Conservation (phyloP, 371 early-diverging fungal genomes). For the Saksenaea vasiformis region DNA sequence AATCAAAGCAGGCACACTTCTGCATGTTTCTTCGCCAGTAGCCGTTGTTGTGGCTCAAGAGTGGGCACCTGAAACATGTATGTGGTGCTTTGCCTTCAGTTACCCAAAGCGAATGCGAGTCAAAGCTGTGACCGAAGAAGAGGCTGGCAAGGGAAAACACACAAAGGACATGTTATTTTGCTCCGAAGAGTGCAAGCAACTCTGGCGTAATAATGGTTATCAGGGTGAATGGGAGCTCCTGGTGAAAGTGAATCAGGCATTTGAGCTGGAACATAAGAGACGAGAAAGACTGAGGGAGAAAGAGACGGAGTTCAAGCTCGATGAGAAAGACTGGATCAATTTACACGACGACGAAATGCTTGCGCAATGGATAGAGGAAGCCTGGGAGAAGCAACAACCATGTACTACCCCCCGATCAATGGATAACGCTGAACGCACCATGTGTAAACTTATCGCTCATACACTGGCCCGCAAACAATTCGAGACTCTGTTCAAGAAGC, state of each 20-base stretch:
- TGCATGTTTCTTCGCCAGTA: conserved; percentile 33
- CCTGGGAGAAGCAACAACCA: conserved; percentile 21
- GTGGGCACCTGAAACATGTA: conserved; percentile 45
- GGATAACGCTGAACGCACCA: conserved; percentile 31
- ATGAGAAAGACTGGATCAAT: conserved; percentile 13
- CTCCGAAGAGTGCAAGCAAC: conserved; percentile 28
- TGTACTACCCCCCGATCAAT: not conserved
- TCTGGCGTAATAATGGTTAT: conserved; percentile 4
- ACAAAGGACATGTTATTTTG: conserved; percentile 33
- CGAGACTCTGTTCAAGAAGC: not conserved
- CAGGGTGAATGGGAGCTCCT: conserved; percentile 12
- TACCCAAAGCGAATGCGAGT: conserved; percentile 40
- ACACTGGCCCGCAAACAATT: conserved; percentile 23
- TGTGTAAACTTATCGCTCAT: conserved; percentile 39
- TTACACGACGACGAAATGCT: conserved; percentile 12
- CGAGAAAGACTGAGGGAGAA: not conserved
- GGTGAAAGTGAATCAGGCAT: not conserved
- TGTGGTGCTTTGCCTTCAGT: conserved; percentile 38
- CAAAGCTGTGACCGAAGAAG: conserved; percentile 14
- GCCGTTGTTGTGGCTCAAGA: conserved; percentile 40
- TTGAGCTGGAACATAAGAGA: conserved; percentile 12
- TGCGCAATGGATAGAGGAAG: conserved; percentile 20
- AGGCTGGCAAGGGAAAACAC: not conserved
- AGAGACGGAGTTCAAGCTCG: not conserved
- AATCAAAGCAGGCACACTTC: conserved; percentile 26